phyloP scores from a whole-genome alignment of 2,329 filamentous ascomycete genomes.

The Neofusicoccum parvum region DNA sequence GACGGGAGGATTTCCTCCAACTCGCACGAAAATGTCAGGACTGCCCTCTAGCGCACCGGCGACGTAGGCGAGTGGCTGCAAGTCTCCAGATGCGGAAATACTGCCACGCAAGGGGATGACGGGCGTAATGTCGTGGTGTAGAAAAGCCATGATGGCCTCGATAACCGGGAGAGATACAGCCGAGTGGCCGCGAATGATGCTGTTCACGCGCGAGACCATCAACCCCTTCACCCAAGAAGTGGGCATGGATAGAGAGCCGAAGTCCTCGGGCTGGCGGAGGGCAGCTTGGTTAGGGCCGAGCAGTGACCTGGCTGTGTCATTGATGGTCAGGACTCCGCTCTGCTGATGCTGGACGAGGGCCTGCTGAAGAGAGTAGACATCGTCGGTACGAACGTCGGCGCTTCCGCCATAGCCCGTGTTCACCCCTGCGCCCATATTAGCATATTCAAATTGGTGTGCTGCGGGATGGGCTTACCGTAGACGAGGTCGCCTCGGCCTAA shows the following conservation, averaged over 20 bases:
- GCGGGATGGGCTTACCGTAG: constrained; percentile 10
- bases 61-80: constrained; percentile 60
- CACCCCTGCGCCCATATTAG: constrained; percentile 39
- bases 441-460: no score
- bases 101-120: constrained; percentile 58
- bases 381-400: constrained; percentile 60
- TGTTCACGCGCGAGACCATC: constrained; percentile 60
- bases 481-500: constrained; percentile 18
- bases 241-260: constrained; percentile 44
- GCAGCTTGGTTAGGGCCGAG: neutral
- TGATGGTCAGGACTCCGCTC: constrained; percentile 47
- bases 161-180: constrained; percentile 53
- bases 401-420: constrained; percentile 70
- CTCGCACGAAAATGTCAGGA: constrained; percentile 45
- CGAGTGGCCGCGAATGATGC: constrained; percentile 59
- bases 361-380: constrained; percentile 55
- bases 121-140: constrained; percentile 46
- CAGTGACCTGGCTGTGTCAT: constrained; percentile 16
- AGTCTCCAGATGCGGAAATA: constrained; percentile 62
- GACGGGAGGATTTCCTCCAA: constrained; percentile 32
- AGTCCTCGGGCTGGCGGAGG: constrained; percentile 6
- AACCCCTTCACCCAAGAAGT: constrained; percentile 57
- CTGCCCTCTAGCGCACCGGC: constrained; percentile 50
- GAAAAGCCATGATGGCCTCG: constrained; percentile 45
- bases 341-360: constrained; percentile 60